A percentile compares a stretch with the other conserved stretches of the same genome.
Conservation (phyloP, 2,329 filamentous ascomycete species). For the Aspergillus ruber region DNA sequence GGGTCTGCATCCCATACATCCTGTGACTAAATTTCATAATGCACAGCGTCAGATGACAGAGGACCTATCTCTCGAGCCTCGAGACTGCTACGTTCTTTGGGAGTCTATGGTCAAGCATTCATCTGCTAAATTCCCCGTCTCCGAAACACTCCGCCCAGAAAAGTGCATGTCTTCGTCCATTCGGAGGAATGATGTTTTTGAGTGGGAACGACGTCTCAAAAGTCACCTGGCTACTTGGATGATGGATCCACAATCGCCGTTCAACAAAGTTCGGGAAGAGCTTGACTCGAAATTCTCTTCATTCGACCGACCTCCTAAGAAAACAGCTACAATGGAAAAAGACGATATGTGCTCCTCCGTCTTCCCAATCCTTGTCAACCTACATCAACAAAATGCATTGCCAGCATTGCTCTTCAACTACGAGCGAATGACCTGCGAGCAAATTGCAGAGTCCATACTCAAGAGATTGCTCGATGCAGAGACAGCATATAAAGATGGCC, state of each 20-base stretch:
- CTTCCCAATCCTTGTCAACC: slow-evolving; percentile 38
- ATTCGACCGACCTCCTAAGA: background rate
- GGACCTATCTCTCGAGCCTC: slow-evolving; percentile 63
- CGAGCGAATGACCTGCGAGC: slow-evolving; percentile 60
- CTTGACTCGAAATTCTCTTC: slow-evolving; percentile 24
- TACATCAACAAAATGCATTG: slow-evolving; percentile 59
- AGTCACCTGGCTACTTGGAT: slow-evolving; percentile 55
- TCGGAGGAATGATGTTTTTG: slow-evolving; percentile 58
- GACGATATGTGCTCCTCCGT: slow-evolving; percentile 41
- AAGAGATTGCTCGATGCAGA: slow-evolving; percentile 51
- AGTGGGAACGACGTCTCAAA: slow-evolving; percentile 61
- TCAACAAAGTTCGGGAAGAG: slow-evolving; percentile 45
- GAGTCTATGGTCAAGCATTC: slow-evolving; percentile 55
- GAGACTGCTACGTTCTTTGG: slow-evolving; percentile 64
- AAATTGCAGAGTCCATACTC: slow-evolving; percentile 42
- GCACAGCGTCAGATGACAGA: slow-evolving; percentile 57
- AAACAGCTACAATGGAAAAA: slow-evolving; percentile 11
- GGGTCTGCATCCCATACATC: slow-evolving; percentile 59
- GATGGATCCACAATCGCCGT: slow-evolving; percentile 47
- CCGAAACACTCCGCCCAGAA: slow-evolving; percentile 17
- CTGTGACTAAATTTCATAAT: slow-evolving; percentile 57
- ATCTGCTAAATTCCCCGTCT: slow-evolving; percentile 45
- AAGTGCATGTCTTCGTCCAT: slow-evolving; percentile 49
- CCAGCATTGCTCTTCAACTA: slow-evolving; percentile 75
- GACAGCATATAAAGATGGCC: slow-evolving; percentile 35